Conservation (phyloP, 2,329 filamentous ascomycete genomes). For the Ceratocystis eucalypticola region DNA sequence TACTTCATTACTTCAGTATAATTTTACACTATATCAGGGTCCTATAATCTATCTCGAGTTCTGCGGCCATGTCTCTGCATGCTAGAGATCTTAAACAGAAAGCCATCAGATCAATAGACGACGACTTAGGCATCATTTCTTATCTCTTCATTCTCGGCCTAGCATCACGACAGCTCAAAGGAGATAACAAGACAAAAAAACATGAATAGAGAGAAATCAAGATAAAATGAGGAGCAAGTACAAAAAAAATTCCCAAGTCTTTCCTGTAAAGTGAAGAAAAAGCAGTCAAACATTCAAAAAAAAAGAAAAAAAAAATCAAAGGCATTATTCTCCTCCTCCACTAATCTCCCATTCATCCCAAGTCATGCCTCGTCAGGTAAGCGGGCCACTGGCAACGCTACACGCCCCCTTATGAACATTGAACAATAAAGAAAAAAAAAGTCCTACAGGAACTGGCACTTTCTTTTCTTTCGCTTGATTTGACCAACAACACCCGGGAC, state of each 20-base stretch:
- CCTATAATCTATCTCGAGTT: background rate
- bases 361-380: constrained; percentile 11
- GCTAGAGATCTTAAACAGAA: background rate
- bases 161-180: constrained; percentile 6
- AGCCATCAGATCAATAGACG: background rate
- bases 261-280: constrained; percentile 8
- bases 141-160: background rate
- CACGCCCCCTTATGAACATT: constrained; percentile 4
- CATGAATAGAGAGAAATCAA: constrained; percentile 19
- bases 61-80: background rate
- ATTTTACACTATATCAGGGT: background rate
- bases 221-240: constrained; percentile 24
- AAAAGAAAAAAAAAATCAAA: constrained; percentile 24
- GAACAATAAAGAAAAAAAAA: constrained; percentile 7
- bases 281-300: constrained; percentile 20
- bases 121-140: background rate
- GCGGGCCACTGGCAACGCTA: background rate
- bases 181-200: constrained; percentile 16
- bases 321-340: constrained; percentile 6
- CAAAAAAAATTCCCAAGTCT: constrained; percentile 20
- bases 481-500: constrained; percentile 26
- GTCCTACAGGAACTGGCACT: constrained; percentile 61
- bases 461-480: constrained; percentile 70
- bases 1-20: background rate
- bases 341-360: background rate